Conservation (phyloP, 768 basidiomycete genomes). For the Mycena leptocephala region DNA sequence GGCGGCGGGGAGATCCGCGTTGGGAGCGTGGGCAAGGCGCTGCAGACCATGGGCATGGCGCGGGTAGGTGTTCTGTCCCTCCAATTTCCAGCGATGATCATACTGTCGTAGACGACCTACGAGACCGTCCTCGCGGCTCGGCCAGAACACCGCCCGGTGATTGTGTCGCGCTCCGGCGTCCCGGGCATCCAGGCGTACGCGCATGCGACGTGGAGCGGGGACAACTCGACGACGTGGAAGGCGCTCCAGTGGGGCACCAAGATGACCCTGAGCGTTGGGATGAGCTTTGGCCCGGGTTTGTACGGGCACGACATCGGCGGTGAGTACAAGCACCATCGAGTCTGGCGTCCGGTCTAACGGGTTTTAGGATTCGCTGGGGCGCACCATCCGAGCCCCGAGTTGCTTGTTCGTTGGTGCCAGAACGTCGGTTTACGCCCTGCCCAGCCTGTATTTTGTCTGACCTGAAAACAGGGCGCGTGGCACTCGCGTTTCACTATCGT, state of each 20-base stretch:
- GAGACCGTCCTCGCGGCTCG: slow-evolving; percentile 33
- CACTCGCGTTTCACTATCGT: slow-evolving; percentile 38
- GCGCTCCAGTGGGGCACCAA: slow-evolving; percentile 38
- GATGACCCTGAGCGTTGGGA: slow-evolving; percentile 38
- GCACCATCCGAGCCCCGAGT: slow-evolving; percentile 36
- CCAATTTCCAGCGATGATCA: not conserved
- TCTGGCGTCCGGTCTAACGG: not conserved
- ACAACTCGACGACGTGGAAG: slow-evolving; percentile 40
- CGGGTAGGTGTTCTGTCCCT: slow-evolving; percentile 9
- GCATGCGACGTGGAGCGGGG: slow-evolving; percentile 38
- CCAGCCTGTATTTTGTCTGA: not conserved
- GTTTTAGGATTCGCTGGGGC: slow-evolving; percentile 28
- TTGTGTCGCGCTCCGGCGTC: slow-evolving; percentile 38
- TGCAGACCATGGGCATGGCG: slow-evolving; percentile 40
- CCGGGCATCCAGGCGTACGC: slow-evolving; percentile 39
- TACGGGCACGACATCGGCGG: slow-evolving; percentile 39
- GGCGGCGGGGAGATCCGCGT: slow-evolving; percentile 32
- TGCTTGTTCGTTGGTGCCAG: slow-evolving; percentile 38
- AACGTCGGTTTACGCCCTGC: slow-evolving; percentile 13
- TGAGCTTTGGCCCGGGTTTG: slow-evolving; percentile 37
- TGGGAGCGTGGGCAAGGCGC: slow-evolving; percentile 36
- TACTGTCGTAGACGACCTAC: slow-evolving; percentile 25
- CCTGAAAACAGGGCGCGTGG: slow-evolving; percentile 30
- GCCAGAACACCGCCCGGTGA: slow-evolving; percentile 34
- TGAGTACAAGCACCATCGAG: not conserved